These are phyloP conservation scores for Mallotus repandus DNA, from an alignment of 441 rosid genomes.

Conservation along the genomic window DNA sequence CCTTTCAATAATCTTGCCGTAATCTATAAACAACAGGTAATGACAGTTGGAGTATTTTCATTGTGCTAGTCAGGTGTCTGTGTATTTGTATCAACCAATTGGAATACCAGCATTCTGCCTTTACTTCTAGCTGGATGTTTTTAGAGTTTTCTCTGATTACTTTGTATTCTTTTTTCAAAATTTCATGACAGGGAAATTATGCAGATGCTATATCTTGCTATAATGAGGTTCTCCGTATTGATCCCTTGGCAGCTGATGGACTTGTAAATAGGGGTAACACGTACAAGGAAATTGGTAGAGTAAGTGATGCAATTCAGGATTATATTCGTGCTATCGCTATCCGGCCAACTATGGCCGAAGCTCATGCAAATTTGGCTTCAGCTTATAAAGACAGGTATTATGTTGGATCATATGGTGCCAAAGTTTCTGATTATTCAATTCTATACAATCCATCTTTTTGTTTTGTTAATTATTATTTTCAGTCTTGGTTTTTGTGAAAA, in stretches of 20 bases:
- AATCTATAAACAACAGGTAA: slow-evolving; percentile 96
- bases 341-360: slow-evolving; percentile 97
- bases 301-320: slow-evolving; percentile 94
- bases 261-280: slow-evolving; percentile 98
- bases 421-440: not conserved
- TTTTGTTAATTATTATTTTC: not conserved
- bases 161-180: slow-evolving; percentile 6
- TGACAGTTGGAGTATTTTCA: not conserved
- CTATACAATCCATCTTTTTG: not conserved
- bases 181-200: slow-evolving; percentile 70
- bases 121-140: not conserved
- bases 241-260: slow-evolving; percentile 98
- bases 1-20: slow-evolving; percentile 98
- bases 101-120: not conserved
- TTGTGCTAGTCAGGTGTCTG: not conserved
- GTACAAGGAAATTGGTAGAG: slow-evolving; percentile 94
- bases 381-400: slow-evolving; percentile 96
- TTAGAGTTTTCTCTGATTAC: not conserved
- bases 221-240: slow-evolving; percentile 96
- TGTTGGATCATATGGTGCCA: not conserved
- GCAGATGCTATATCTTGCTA: slow-evolving; percentile 98
- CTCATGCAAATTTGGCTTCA: slow-evolving; percentile 98
- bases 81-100: not conserved
- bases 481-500: not conserved
- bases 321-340: slow-evolving; percentile 76